Evolutionary conservation across 208 protist genomes (phyloP).

Genomic region (Crithidia sp.): DNA sequence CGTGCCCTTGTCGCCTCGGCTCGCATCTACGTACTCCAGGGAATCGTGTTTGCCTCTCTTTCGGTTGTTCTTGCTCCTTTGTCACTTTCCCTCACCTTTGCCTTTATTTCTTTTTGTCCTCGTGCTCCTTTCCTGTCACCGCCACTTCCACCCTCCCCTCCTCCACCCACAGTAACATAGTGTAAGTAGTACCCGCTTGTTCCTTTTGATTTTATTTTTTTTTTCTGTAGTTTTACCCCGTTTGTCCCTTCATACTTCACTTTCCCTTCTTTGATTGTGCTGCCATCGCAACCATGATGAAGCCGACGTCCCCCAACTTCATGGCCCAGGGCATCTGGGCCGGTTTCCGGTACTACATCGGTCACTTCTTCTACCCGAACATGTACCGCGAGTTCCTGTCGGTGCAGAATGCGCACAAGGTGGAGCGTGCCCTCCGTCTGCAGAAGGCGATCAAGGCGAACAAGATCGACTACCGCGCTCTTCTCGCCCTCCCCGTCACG

Average conservation of each 20-base stretch:
- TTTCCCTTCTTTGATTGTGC: too few relatives aligned
- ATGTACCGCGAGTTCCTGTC: conserved; percentile 91
- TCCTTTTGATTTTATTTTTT: not conserved
- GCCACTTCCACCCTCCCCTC: too few relatives aligned
- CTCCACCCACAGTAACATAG: conserved; percentile 10
- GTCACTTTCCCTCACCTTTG: not conserved
- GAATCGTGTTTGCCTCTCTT: not conserved
- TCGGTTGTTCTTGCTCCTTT: not conserved
- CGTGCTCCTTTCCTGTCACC: not conserved
- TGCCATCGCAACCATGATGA: conserved; percentile 61
- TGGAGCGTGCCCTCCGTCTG: conserved; percentile 86
- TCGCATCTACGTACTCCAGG: too few relatives aligned
- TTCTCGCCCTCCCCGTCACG: conserved; percentile 89
- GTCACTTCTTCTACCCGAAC: conserved; percentile 92
- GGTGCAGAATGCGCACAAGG: conserved; percentile 89
- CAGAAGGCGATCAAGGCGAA: conserved; percentile 93
- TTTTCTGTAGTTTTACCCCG: not conserved
- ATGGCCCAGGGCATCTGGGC: conserved; percentile 91
- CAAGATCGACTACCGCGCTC: conserved; percentile 91
- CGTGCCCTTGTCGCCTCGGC: too few relatives aligned
- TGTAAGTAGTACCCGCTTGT: conserved; percentile 2
- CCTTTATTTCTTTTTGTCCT: not conserved
- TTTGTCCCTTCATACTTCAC: not conserved
- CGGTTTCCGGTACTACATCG: conserved; percentile 86
- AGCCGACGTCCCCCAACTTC: conserved; percentile 68